phyloP scores from a whole-genome alignment of 805 yeast genomes.

The Spathaspora passalidarum region DNA sequence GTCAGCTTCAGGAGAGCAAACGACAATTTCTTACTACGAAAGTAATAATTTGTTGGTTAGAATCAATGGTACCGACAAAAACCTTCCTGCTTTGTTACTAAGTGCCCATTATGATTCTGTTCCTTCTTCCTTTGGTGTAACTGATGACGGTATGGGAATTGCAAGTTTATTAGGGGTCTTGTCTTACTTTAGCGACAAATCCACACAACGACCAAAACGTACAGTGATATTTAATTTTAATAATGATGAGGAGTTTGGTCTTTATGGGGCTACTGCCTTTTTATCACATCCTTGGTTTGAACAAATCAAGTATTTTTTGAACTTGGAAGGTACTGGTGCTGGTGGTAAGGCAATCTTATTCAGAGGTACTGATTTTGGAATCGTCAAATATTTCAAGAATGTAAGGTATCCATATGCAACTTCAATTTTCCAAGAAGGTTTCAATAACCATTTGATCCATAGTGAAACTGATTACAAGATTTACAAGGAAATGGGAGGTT shows the following conservation, averaged over 20 bases:
- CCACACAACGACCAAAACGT: constrained; percentile 55
- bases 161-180: constrained; percentile 76
- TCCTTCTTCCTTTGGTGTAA: constrained; percentile 81
- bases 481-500: constrained; percentile 56
- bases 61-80: constrained; percentile 58
- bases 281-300: constrained; percentile 70
- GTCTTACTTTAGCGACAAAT: constrained; percentile 35
- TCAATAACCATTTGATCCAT: constrained; percentile 63
- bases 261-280: constrained; percentile 77
- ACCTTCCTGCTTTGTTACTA: constrained; percentile 63
- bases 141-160: constrained; percentile 90
- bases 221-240: constrained; percentile 82
- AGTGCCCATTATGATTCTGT: constrained; percentile 91
- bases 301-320: constrained; percentile 62
- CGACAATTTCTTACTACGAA: constrained; percentile 70
- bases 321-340: constrained; percentile 90
- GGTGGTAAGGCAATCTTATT: constrained; percentile 83
- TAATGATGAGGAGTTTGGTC: constrained; percentile 85
- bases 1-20: constrained; percentile 43
- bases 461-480: constrained; percentile 87
- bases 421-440: constrained; percentile 82
- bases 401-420: constrained; percentile 73
- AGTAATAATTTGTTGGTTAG: constrained; percentile 78
- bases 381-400: constrained; percentile 53
- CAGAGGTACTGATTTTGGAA: constrained; percentile 77